Evolutionary conservation across 495 filamentous ascomycete species (phyloP).

Genomic region (Annulohypoxylon stygium): DNA sequence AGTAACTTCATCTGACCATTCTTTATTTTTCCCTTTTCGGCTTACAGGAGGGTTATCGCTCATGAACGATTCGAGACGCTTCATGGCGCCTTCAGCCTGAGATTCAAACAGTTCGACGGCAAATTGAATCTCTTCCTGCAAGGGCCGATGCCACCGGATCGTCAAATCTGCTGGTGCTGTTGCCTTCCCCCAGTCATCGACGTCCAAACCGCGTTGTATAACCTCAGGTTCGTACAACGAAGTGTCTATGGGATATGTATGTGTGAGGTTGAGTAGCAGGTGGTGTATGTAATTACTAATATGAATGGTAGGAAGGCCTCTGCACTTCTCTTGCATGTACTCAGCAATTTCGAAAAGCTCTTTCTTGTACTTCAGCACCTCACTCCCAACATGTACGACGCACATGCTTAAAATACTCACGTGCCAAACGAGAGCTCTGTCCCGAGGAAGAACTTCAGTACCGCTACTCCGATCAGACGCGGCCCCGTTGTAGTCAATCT

Average conservation of each 20-base stretch:
- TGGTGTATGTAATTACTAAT: slow-evolving; percentile 98
- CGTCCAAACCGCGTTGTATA: slow-evolving; percentile 64
- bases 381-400: slow-evolving; percentile 92
- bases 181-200: slow-evolving; percentile 82
- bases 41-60: slow-evolving; percentile 86
- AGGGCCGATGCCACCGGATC: slow-evolving; percentile 92
- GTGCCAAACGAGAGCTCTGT: slow-evolving; percentile 95
- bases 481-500: slow-evolving; percentile 97
- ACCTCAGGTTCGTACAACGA: slow-evolving; percentile 81
- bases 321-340: slow-evolving; percentile 96
- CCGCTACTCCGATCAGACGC: slow-evolving; percentile 94
- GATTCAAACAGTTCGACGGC: slow-evolving; percentile 88
- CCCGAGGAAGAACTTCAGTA: slow-evolving; percentile 90
- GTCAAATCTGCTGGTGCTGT: slow-evolving; percentile 78
- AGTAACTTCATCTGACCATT: slow-evolving; percentile 97
- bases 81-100: slow-evolving; percentile 70
- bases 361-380: slow-evolving; percentile 86
- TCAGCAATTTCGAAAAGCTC: slow-evolving; percentile 91
- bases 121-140: slow-evolving; percentile 82
- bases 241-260: slow-evolving; percentile 92
- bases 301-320: slow-evolving; percentile 92
- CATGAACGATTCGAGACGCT: slow-evolving; percentile 78
- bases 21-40: slow-evolving; percentile 93
- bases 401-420: slow-evolving; percentile 98
- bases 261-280: slow-evolving; percentile 94